Conservation (phyloP, 2,329 filamentous ascomycete genomes). For the Penicillium sp. region DNA sequence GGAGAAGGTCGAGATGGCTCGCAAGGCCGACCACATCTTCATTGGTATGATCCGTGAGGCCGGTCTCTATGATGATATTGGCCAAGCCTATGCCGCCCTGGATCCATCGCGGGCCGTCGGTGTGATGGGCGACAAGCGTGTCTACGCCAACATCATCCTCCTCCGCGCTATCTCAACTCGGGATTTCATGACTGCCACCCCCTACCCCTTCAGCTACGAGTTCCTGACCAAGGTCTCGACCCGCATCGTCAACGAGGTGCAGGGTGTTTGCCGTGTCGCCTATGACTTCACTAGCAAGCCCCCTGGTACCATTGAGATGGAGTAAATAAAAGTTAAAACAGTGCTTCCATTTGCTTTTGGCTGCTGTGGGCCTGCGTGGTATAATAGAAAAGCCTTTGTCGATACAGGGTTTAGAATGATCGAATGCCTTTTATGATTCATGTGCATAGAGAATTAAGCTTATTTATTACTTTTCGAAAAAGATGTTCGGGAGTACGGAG, state of each 20-base stretch:
- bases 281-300: constrained; percentile 59
- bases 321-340: constrained; percentile 17
- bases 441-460: constrained; percentile 17
- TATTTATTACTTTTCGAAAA: background rate
- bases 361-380: no score
- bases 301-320: constrained; percentile 32
- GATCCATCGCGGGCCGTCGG: constrained; percentile 66
- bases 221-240: constrained; percentile 30
- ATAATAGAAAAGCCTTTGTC: no score
- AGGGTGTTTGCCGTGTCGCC: constrained; percentile 71
- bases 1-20: constrained; percentile 76
- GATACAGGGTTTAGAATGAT: constrained; percentile 34
- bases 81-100: constrained; percentile 71
- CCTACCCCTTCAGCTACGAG: background rate
- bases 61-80: constrained; percentile 52
- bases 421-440: constrained; percentile 13
- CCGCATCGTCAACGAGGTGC: constrained; percentile 75
- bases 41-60: constrained; percentile 51
- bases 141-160: constrained; percentile 52
- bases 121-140: constrained; percentile 65
- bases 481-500: background rate
- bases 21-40: constrained; percentile 52
- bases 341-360: no score
- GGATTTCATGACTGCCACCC: constrained; percentile 75
- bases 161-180: constrained; percentile 58